phyloP scores from a whole-genome alignment of 768 basidiomycete species.

The Daedaleopsis sinensis region DNA sequence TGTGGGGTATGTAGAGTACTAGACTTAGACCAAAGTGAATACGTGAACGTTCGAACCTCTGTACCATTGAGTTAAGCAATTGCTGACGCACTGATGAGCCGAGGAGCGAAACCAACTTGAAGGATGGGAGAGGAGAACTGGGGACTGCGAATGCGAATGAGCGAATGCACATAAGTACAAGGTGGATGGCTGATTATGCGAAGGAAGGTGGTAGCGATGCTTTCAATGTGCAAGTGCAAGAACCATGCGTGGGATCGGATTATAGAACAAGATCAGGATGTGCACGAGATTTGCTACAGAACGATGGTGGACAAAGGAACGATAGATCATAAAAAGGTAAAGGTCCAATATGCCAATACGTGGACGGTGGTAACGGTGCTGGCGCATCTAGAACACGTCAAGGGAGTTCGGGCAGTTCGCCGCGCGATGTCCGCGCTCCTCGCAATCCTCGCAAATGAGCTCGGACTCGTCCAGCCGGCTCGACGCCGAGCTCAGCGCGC shows the following conservation, averaged over 20 bases:
- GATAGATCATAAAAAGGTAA: background rate
- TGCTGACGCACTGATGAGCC: background rate
- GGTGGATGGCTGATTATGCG: conserved; percentile 8
- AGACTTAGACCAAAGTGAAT: background rate
- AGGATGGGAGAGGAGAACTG: background rate
- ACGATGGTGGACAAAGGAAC: background rate
- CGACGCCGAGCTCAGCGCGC: conserved; percentile 17
- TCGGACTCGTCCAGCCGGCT: conserved; percentile 31
- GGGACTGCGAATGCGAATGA: background rate
- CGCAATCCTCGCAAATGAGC: conserved; percentile 82
- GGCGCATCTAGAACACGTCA: conserved; percentile 71
- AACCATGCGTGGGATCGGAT: background rate
- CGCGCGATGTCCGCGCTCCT: conserved; percentile 74
- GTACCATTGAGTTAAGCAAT: background rate
- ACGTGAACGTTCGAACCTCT: background rate
- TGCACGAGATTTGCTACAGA: conserved; percentile 11
- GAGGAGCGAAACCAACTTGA: background rate
- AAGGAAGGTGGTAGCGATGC: conserved; percentile 17
- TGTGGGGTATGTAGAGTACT: background rate
- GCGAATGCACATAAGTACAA: conserved; percentile 17
- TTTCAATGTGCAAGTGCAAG: background rate
- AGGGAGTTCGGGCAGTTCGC: conserved; percentile 82
- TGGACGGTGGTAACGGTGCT: background rate
- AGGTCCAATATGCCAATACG: too few relatives aligned
- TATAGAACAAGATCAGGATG: background rate